Evolutionary conservation across 352 stramenopile genomes (phyloP), one percentile per base, ranked within the genome.

Genomic region (Pythium sp.): DNA sequence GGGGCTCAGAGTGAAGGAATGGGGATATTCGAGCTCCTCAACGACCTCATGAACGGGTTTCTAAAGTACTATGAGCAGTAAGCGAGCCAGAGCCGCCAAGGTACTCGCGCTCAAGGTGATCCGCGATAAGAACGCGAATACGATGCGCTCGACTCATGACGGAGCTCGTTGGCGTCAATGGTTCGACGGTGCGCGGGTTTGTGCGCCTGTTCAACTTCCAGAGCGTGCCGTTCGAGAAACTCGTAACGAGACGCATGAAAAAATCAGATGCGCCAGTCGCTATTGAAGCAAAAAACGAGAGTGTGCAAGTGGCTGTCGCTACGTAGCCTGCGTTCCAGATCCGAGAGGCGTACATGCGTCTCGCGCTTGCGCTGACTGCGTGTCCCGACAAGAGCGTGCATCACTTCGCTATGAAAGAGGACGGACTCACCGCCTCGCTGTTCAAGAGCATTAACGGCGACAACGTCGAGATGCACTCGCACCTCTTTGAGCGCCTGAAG

Each of bases 151-250:
- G 65, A 88, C 72, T 96, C 43, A 73, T 92, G 65, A 74, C 71
- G 0, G 46, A 62, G 14, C 72, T 94, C 38, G 81, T 75, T 5
- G 56, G 63, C 9, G 70, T 89, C 5, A 86, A 79, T 26, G 71
- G 73, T 20, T 68, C 64, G 3, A 60, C 78, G 2, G 85, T 86
- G 26, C 72, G 88, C 28, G 88, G 94, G 60, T 74, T 93, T 9
- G 86, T 96, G 55, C 78, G 88, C 1, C 69, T 94, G 6, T 94
- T 94, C 60, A 86, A 93, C 58, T 90, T 96, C 56, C 84, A 92
- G 71, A 82, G 79, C 58, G 57, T 73, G 15, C 67, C 78, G 24
- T 94, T 94, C 26, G 71, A 65, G 26, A 91, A 90, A 71, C 70
- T 96, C 24, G 73, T 81, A 0, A 72, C 67, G 15, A 76, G 87